Conservation (phyloP, 2,329 filamentous ascomycete species). For the Drechslerella dactyloides region DNA sequence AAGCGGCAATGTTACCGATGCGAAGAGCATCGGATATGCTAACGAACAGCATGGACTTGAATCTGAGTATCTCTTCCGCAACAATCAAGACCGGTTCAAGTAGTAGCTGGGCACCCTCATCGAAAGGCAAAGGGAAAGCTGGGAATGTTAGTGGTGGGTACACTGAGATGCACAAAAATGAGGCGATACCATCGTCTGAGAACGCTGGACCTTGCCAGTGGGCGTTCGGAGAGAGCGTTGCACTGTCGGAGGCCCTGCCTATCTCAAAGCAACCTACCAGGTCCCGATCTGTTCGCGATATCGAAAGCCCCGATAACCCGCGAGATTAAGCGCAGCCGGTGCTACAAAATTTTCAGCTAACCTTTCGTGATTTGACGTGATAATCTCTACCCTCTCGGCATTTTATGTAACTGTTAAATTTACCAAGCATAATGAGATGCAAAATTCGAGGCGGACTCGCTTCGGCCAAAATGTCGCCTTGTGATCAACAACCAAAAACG, state of each 20-base stretch:
- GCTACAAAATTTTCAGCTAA: background rate
- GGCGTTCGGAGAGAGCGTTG: background rate
- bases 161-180: background rate
- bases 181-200: background rate
- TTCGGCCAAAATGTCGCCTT: background rate
- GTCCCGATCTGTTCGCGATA: slow-evolving; percentile 2
- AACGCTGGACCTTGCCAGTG: background rate
- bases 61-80: background rate
- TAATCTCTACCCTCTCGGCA: no score
- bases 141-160: background rate
- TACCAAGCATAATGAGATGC: background rate
- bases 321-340: background rate
- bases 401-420: no score
- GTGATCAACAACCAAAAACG: background rate
- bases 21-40: slow-evolving; percentile 20
- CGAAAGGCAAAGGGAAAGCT: background rate
- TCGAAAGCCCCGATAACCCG: no score
- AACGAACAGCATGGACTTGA: background rate
- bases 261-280: background rate
- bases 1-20: slow-evolving; percentile 20
- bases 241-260: background rate
- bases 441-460: slow-evolving; percentile 4
- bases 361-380: no score
- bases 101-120: background rate
- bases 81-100: background rate